Evolutionary conservation across 2,329 filamentous ascomycete genomes (phyloP).

Genomic region (Ceratocystis huliohia): DNA sequence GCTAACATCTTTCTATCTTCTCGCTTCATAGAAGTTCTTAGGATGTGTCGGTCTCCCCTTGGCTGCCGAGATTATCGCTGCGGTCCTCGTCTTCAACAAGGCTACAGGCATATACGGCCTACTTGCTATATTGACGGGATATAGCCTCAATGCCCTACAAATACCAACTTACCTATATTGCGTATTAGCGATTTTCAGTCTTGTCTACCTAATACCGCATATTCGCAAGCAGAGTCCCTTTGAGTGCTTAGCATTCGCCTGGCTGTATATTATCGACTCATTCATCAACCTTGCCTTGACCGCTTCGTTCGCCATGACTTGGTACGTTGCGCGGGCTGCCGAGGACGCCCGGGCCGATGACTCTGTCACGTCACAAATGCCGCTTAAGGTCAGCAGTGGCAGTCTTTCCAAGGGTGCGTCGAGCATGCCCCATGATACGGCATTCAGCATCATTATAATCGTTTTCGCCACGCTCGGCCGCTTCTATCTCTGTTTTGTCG

Average conservation of each 20-base stretch:
- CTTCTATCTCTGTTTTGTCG: slow-evolving; percentile 70
- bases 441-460: slow-evolving; percentile 66
- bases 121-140: slow-evolving; percentile 77
- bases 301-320: slow-evolving; percentile 64
- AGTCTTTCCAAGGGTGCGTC: slow-evolving; percentile 14
- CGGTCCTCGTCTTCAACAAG: slow-evolving; percentile 82
- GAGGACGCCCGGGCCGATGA: slow-evolving; percentile 19
- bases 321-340: slow-evolving; percentile 61
- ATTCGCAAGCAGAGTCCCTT: slow-evolving; percentile 68
- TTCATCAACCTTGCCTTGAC: slow-evolving; percentile 74
- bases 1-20: neutral
- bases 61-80: slow-evolving; percentile 70
- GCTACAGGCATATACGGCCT: slow-evolving; percentile 82
- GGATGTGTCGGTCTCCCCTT: slow-evolving; percentile 77
- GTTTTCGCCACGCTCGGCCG: slow-evolving; percentile 60
- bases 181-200: slow-evolving; percentile 53
- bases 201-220: slow-evolving; percentile 61
- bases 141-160: slow-evolving; percentile 68
- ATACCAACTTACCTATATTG: slow-evolving; percentile 89
- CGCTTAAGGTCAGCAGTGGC: slow-evolving; percentile 14
- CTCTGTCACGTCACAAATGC: slow-evolving; percentile 19
- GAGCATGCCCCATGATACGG: slow-evolving; percentile 43
- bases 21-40: slow-evolving; percentile 55
- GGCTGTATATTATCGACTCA: slow-evolving; percentile 74
- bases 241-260: slow-evolving; percentile 68